Evolutionary conservation across 1,284 basidiomycete species (phyloP).

Genomic region (Malassezia equina): DNA sequence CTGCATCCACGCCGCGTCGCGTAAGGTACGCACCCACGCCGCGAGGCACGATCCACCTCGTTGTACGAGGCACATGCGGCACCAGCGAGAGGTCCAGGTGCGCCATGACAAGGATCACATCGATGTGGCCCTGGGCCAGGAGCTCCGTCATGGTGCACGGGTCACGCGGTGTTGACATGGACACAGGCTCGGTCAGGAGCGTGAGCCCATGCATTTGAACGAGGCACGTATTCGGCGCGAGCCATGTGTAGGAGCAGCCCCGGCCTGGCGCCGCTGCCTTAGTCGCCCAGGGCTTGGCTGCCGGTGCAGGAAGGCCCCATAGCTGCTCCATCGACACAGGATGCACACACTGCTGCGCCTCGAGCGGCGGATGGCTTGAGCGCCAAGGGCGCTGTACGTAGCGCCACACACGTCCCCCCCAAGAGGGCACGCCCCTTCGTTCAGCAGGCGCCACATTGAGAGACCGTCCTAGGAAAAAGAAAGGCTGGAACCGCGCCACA

Average conservation of each 20-base stretch:
- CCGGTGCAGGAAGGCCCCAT: background rate
- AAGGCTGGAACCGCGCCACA: constrained; percentile 42
- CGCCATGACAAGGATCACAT: constrained; percentile 50
- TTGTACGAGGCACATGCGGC: constrained; percentile 22
- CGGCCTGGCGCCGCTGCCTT: background rate
- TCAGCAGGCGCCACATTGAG: constrained; percentile 45
- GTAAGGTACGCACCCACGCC: constrained; percentile 32
- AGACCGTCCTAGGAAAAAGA: constrained; percentile 35
- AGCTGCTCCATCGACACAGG: constrained; percentile 24
- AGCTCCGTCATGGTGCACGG: constrained; percentile 50
- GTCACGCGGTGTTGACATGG: constrained; percentile 42
- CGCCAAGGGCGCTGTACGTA: background rate
- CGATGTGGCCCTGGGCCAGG: constrained; percentile 40
- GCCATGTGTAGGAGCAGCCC: constrained; percentile 31
- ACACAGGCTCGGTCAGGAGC: constrained; percentile 53
- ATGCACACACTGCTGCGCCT: constrained; percentile 33
- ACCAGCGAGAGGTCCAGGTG: constrained; percentile 36
- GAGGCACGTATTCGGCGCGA: constrained; percentile 44
- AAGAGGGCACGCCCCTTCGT: too few species aligned
- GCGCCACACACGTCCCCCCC: background rate
- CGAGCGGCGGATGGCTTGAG: background rate
- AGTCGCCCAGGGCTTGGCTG: background rate
- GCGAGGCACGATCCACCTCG: constrained; percentile 38
- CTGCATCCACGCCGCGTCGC: constrained; percentile 23
- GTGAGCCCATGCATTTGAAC: constrained; percentile 51